These are phyloP conservation scores for Tolypocladium amazonense DNA, from an alignment of 2,329 filamentous ascomycete species.

Conservation along the genomic window DNA sequence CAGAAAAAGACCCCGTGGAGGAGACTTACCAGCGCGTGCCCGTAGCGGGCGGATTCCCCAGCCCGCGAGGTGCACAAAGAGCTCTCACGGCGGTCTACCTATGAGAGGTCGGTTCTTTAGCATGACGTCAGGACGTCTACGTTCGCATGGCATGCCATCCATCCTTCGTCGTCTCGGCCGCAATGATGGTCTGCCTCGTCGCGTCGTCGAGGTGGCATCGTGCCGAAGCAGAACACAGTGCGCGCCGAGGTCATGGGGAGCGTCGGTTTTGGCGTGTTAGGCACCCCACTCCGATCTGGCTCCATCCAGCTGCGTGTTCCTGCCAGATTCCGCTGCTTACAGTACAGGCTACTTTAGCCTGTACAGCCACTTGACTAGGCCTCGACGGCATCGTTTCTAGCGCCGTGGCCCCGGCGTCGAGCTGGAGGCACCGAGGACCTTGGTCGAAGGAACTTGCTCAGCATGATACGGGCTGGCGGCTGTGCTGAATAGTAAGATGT, in stretches of 20 bases:
- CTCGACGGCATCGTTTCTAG: neutral
- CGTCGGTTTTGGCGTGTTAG: neutral
- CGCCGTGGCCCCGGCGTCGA: neutral
- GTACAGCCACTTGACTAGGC: neutral
- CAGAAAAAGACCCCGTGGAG: neutral
- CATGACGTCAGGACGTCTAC: neutral
- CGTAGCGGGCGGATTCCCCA: neutral
- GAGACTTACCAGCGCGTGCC: neutral
- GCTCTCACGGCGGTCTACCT: neutral
- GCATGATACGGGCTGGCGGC: neutral
- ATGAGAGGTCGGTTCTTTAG: neutral
- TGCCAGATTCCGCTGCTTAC: slow-evolving; percentile 1
- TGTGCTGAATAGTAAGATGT: neutral
- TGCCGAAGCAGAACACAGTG: neutral
- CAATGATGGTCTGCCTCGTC: neutral
- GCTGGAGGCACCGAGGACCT: neutral
- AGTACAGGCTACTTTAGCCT: neutral
- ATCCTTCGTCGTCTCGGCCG: neutral
- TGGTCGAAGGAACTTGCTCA: neutral
- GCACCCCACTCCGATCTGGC: neutral
- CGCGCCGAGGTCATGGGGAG: neutral
- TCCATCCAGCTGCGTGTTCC: neutral
- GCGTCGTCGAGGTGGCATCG: neutral
- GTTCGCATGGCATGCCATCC: neutral
- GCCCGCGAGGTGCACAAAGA: neutral